These are phyloP conservation scores for Stellera chamaejasme DNA, from an alignment of 345 rosid genomes.

Conservation along the genomic window DNA sequence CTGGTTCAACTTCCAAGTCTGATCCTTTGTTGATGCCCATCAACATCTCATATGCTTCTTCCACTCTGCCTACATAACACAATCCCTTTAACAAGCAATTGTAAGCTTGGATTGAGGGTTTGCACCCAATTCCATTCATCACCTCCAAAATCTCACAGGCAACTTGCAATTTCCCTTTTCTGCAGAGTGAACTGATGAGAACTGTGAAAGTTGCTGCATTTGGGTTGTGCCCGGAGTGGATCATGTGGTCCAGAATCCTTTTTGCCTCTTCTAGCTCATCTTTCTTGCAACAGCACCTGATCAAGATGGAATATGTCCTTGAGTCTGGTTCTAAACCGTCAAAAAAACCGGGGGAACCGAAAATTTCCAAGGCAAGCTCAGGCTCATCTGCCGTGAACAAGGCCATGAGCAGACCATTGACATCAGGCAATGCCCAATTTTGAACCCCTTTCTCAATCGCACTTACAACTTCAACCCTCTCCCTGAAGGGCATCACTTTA, in stretches of 20 bases:
- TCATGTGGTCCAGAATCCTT: constrained; percentile 31
- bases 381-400: constrained; percentile 25
- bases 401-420: constrained; percentile 33
- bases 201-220: constrained; percentile 31
- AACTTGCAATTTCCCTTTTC: constrained; percentile 32
- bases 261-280: constrained; percentile 32
- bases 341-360: constrained; percentile 15
- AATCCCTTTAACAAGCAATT: constrained; percentile 61
- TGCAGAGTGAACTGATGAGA: constrained; percentile 35
- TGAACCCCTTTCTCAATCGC: constrained; percentile 10
- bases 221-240: constrained; percentile 28
- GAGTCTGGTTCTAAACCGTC: constrained; percentile 29
- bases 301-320: constrained; percentile 32
- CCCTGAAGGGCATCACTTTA: constrained; percentile 18
- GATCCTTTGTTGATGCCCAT: constrained; percentile 24
- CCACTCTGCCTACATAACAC: constrained; percentile 65
- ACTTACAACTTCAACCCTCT: constrained; percentile 15
- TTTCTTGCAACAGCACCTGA: constrained; percentile 38
- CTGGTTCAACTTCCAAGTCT: constrained; percentile 17
- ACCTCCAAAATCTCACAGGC: constrained; percentile 36
- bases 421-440: constrained; percentile 13
- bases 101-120: constrained; percentile 37
- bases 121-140: constrained; percentile 31
- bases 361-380: constrained; percentile 27
- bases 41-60: constrained; percentile 46